Evolutionary conservation across 2,329 filamentous ascomycete genomes (phyloP), one percentile per base, ranked within the genome.

Genomic region (Arthrobotrys conoides): DNA sequence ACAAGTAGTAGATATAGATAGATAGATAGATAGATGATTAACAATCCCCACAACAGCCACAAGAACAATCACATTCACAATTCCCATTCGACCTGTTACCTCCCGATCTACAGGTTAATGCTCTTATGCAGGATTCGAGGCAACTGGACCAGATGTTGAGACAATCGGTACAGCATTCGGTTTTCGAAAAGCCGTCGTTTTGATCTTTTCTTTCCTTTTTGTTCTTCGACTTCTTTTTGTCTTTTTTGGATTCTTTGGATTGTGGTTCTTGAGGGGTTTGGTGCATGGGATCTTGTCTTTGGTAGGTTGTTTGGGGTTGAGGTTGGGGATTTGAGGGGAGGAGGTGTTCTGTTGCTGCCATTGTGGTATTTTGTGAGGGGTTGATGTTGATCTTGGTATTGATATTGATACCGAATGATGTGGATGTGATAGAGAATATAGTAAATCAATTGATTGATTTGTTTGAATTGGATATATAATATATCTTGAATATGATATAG

Each of bases 241-340:
- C n/a, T 5, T 49, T 67, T 5, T 55, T 27, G 12, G 53, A 30
- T 12, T 24, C 18, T 22, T 68, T 57, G 4, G 48, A 4, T 12
- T 53, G 22, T 20, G 5, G 48, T 30, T 51, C 33, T 18, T 41
- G 41, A 6, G 5, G 41, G 6, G 6, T 20, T 27, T 68, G 48
- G 18, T 38, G 22, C 16, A 27, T 55, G 22, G 36, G 49, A 14
- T 68, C 65, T 55, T 68, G 65, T 46, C 30, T 68, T 68, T 68
- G 30, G 33, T 68, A 68, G 33, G 33, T 46, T 36, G 33, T 68
- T 55, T 48, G 48, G 9, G 65, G 64, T 55, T 67, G 48, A 5
- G 65, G 30, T 0, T 61, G 65, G n/a, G 22, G 3, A 6, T 44
- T 36, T n/a, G 36, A 24, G 14, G 57, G 20, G 33, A 44, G 57